A percentile compares a stretch with the other conserved stretches of the same genome.
phyloP scores from a whole-genome alignment of 2,329 filamentous ascomycete genomes.

The Hypoxylon sp. region DNA sequence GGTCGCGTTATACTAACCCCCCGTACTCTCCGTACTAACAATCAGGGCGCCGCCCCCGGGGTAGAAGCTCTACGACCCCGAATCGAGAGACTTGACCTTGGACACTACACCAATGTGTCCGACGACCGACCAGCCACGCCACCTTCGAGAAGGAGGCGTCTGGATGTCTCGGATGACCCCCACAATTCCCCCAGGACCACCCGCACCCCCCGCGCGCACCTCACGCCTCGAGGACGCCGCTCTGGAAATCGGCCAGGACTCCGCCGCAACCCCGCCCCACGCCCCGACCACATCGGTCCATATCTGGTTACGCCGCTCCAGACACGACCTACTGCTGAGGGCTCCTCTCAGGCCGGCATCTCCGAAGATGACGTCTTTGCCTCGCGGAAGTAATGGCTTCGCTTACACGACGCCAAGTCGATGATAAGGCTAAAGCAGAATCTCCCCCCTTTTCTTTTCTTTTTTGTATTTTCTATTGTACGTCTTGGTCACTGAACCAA shows the following conservation, averaged over 20 bases:
- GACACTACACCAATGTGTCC: background rate
- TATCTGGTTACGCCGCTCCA: background rate
- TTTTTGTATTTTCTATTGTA: background rate
- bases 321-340: background rate
- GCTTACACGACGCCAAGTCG: background rate
- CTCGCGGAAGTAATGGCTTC: background rate
- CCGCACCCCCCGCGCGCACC: too few relatives aligned
- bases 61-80: background rate
- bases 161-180: background rate
- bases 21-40: background rate
- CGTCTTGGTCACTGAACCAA: background rate
- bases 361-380: conserved; percentile 1
- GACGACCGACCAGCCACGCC: background rate
- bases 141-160: background rate
- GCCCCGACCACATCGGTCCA: background rate
- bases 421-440: background rate
- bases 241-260: too few relatives aligned
- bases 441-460: background rate
- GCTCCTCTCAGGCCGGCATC: background rate
- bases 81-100: background rate
- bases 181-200: background rate
- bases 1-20: background rate
- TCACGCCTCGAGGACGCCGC: background rate
- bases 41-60: background rate
- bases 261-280: background rate